These are phyloP conservation scores for Moniliella sp. DNA, from an alignment of 1,284 basidiomycete genomes.

Conservation along the genomic window DNA sequence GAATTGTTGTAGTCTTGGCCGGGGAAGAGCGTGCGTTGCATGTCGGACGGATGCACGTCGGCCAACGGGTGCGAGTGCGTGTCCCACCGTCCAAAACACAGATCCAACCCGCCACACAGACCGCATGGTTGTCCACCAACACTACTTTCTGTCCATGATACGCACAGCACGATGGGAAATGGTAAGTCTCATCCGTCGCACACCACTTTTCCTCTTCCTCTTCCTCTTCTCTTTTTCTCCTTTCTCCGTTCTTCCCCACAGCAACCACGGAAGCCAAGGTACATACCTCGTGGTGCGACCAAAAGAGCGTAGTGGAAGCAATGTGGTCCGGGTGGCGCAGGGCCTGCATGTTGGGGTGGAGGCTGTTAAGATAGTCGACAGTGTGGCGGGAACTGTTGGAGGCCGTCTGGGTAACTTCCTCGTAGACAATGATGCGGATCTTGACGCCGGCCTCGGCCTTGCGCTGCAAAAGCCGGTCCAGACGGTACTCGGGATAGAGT, in stretches of 20 bases:
- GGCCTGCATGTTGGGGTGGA: slow-evolving; percentile 63
- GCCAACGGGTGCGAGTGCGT: slow-evolving; percentile 6
- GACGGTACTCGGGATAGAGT: slow-evolving; percentile 56
- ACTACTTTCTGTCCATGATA: slow-evolving; percentile 21
- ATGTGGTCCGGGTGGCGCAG: slow-evolving; percentile 39
- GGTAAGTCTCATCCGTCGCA: neutral
- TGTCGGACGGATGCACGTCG: slow-evolving; percentile 51
- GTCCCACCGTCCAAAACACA: slow-evolving; percentile 89
- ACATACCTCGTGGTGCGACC: slow-evolving; percentile 35
- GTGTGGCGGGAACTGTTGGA: slow-evolving; percentile 7
- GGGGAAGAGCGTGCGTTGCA: slow-evolving; percentile 58
- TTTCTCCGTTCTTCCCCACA: too few relatives aligned
- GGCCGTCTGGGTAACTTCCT: slow-evolving; percentile 66
- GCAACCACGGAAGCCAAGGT: too few relatives aligned
- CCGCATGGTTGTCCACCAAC: slow-evolving; percentile 51
- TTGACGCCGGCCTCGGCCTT: slow-evolving; percentile 77
- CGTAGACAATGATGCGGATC: slow-evolving; percentile 52
- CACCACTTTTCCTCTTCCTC: too few relatives aligned
- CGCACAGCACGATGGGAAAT: slow-evolving; percentile 26
- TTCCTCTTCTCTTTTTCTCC: too few relatives aligned
- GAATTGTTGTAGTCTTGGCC: slow-evolving; percentile 69
- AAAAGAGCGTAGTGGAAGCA: slow-evolving; percentile 5
- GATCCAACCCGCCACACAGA: slow-evolving; percentile 55
- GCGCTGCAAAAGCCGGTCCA: slow-evolving; percentile 58
- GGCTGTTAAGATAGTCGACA: slow-evolving; percentile 50